Evolutionary conservation across 2,329 filamentous ascomycete genomes (phyloP), one percentile per base, ranked within the genome.

Genomic region (Fusarium sp.): DNA sequence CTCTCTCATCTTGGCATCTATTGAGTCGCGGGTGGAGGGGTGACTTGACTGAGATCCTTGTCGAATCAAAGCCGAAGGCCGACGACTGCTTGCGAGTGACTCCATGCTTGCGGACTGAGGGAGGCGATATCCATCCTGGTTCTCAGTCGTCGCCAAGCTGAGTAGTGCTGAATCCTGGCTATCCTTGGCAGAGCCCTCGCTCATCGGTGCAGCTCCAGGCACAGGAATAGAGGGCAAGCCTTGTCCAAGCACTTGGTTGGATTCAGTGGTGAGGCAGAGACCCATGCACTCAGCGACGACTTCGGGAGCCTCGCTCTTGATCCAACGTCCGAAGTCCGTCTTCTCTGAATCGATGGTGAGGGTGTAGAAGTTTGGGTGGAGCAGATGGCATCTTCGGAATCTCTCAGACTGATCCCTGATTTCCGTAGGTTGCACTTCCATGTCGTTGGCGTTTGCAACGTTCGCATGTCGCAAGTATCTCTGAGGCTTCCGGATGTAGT

Each of bases 321-420:
- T 89, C 92, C 93, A 97, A 61, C 94, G 90, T 47, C 92, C 91
- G 70, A 91, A 88, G 77, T 97, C 94, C 1, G 88, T 91, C 79
- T 95, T 90, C 80, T 97, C 94, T 3, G 94, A 93, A 71, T 97
- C 94, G 57, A 94, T 88, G 0, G 94, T 96, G 52, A 94, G 87
- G 40, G 88, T 92, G 80, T 94, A 95, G 81, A 97, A 96, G 81
- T 95, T 95, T n/a, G 94, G 92, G 80, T 97, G 94, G 18, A 97
- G 84, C 7, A 94, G 82, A 82, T 97, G 94, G 38, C 90, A 89
- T 72, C 91, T 89, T 40, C 93, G 88, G 80, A 94, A 95, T 22
- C 88, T 88, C 76, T 96, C 94, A 3, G 93, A 95, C 59, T 93
- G 88, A 76, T 92, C 90, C 6, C 93, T 88, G 65, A 97, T 94